Evolutionary conservation across 2,329 filamentous ascomycete species (phyloP).

Genomic region (Emmonsiellopsis sp.): DNA sequence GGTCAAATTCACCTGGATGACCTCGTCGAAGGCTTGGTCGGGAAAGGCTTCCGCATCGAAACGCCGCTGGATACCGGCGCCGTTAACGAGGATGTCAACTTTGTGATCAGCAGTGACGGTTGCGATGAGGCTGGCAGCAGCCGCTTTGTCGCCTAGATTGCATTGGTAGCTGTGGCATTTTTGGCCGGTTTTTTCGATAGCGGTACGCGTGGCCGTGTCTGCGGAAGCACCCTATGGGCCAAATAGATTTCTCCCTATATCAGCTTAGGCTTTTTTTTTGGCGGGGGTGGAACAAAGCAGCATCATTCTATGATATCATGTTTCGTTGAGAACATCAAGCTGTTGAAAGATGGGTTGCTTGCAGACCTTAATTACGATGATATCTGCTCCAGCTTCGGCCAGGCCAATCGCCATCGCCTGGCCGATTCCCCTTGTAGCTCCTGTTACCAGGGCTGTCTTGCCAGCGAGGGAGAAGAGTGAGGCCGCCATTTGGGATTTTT

Average conservation of each 20-base stretch:
- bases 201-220: slow-evolving; percentile 33
- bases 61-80: slow-evolving; percentile 73
- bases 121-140: slow-evolving; percentile 32
- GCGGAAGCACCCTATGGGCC: slow-evolving; percentile 17
- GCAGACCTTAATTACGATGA: slow-evolving; percentile 15
- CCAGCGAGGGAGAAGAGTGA: slow-evolving; percentile 11
- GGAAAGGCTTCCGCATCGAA: slow-evolving; percentile 68
- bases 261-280: too few relatives aligned
- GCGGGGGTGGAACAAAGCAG: too few relatives aligned
- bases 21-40: slow-evolving; percentile 64
- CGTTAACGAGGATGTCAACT: slow-evolving; percentile 72
- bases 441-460: slow-evolving; percentile 22
- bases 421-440: slow-evolving; percentile 23
- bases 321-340: too few relatives aligned
- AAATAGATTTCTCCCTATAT: too few relatives aligned
- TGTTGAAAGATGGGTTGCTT: background rate
- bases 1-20: slow-evolving; percentile 78
- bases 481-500: background rate
- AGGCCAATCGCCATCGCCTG: slow-evolving; percentile 22
- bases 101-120: slow-evolving; percentile 26
- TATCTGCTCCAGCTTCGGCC: slow-evolving; percentile 24
- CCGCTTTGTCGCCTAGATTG: slow-evolving; percentile 31
- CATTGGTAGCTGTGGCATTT: slow-evolving; percentile 35
- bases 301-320: too few relatives aligned
- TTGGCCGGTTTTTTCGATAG: slow-evolving; percentile 29